Evolutionary conservation across 805 yeast species (phyloP).

Genomic region (Candida railenensis): DNA sequence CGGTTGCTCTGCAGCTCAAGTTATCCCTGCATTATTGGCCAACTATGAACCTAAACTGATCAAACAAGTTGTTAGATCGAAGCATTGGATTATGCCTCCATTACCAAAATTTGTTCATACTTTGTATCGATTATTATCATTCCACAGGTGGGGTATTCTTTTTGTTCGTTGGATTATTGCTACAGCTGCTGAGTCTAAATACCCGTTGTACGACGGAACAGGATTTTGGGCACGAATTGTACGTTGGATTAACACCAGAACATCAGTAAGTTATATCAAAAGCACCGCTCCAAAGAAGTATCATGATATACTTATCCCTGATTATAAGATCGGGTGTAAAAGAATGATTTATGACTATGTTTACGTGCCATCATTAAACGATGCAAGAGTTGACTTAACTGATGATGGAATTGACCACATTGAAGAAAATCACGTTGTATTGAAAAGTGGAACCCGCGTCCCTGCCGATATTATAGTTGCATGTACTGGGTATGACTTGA

Average conservation of each 20-base stretch:
- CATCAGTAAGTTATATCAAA: slow-evolving; percentile 24
- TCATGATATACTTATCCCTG: slow-evolving; percentile 33
- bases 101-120: slow-evolving; percentile 21
- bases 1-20: slow-evolving; percentile 43
- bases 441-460: slow-evolving; percentile 25
- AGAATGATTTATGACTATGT: slow-evolving; percentile 37
- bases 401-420: slow-evolving; percentile 22
- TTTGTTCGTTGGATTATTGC: slow-evolving; percentile 28
- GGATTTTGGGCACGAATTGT: slow-evolving; percentile 23
- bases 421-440: slow-evolving; percentile 26
- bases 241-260: slow-evolving; percentile 21
- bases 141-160: slow-evolving; percentile 26
- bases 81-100: slow-evolving; percentile 41
- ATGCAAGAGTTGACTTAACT: slow-evolving; percentile 27
- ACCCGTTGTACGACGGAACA: slow-evolving; percentile 34
- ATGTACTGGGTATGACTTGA: slow-evolving; percentile 39
- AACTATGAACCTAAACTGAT: slow-evolving; percentile 23
- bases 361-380: slow-evolving; percentile 32
- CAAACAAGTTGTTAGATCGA: slow-evolving; percentile 33
- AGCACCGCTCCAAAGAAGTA: slow-evolving; percentile 29
- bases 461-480: slow-evolving; percentile 40
- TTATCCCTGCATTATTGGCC: slow-evolving; percentile 36
- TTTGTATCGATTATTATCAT: slow-evolving; percentile 23
- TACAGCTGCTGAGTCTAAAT: slow-evolving; percentile 30
- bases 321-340: slow-evolving; percentile 42